These are phyloP conservation scores for Gloeopeniophorella convolvens DNA, from an alignment of 768 basidiomycete species.

Conservation along the genomic window DNA sequence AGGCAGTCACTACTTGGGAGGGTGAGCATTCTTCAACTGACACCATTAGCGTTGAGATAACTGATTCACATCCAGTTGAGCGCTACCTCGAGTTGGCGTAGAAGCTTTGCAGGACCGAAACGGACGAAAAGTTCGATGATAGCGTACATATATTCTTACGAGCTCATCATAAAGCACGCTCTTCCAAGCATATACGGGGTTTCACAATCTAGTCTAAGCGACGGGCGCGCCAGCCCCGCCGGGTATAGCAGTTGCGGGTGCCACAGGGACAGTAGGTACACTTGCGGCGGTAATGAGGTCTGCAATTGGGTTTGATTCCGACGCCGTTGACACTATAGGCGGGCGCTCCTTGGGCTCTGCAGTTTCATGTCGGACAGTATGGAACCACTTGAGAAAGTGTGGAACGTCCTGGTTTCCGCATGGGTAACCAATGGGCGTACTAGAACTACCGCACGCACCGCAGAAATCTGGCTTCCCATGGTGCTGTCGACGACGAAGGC, in stretches of 20 bases:
- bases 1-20: conserved; percentile 93
- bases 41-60: not conserved
- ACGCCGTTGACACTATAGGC: not conserved
- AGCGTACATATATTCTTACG: not conserved
- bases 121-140: too few relatives aligned
- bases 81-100: conserved; percentile 80
- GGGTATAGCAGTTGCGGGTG: not conserved
- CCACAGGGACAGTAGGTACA: not conserved
- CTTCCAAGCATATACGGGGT: not conserved
- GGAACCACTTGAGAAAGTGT: conserved; percentile 64
- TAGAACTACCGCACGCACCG: conserved; percentile 35
- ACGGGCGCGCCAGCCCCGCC: not conserved
- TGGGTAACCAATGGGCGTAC: not conserved
- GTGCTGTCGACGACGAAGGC: conserved; percentile 53
- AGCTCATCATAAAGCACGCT: too few relatives aligned
- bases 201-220: not conserved
- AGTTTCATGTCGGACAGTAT: conserved; percentile 26
- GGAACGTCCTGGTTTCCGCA: conserved; percentile 52
- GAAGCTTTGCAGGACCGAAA: too few relatives aligned
- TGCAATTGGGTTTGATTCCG: not conserved
- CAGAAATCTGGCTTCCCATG: conserved; percentile 57
- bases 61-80: conserved; percentile 47
- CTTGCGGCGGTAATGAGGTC: not conserved
- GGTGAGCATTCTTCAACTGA: conserved; percentile 39
- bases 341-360: not conserved